A percentile compares a stretch with the other conserved stretches of the same genome.
phyloP scores from a whole-genome alignment of 2,329 filamentous ascomycete genomes.

The Monosporascus sp. region DNA sequence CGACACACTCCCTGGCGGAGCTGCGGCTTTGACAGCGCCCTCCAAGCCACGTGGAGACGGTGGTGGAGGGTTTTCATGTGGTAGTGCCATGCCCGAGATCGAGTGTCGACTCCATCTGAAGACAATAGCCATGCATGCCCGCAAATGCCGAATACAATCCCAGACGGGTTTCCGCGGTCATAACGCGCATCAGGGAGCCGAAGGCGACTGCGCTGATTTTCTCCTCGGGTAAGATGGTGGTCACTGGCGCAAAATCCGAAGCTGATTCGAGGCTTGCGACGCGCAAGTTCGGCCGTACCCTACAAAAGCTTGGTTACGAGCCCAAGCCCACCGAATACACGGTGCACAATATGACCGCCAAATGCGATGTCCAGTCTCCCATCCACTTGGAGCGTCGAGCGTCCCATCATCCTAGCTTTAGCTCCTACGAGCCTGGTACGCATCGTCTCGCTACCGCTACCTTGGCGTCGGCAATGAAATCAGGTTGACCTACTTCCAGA shows the following conservation, averaged over 20 bases:
- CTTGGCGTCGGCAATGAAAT: neutral
- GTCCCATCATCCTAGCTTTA: constrained; percentile 97
- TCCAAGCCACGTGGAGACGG: neutral
- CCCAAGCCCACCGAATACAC: constrained; percentile 99
- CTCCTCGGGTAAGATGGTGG: constrained; percentile 98
- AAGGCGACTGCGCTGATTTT: constrained; percentile 99
- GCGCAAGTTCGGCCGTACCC: constrained; percentile 97
- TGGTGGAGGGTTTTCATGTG: neutral
- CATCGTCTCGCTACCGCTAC: neutral
- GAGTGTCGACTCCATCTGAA: constrained; percentile 96
- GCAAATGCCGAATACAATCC: constrained; percentile 99
- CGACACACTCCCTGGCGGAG: neutral
- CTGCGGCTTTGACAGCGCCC: neutral
- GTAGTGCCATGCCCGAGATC: neutral
- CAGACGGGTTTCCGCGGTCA: constrained; percentile 98
- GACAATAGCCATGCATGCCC: constrained; percentile 95
- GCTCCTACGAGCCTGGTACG: constrained; percentile 78
- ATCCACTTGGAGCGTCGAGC: constrained; percentile 94
- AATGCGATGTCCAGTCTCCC: constrained; percentile 98
- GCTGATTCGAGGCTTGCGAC: constrained; percentile 96
- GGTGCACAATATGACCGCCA: constrained; percentile 99
- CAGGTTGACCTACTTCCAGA: constrained; percentile 40
- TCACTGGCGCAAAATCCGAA: constrained; percentile 95
- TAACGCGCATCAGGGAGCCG: constrained; percentile 98
- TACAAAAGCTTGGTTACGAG: constrained; percentile 99